These are phyloP conservation scores for Aphanomyces invadans DNA, from an alignment of 352 stramenopile species.

Conservation along the genomic window DNA sequence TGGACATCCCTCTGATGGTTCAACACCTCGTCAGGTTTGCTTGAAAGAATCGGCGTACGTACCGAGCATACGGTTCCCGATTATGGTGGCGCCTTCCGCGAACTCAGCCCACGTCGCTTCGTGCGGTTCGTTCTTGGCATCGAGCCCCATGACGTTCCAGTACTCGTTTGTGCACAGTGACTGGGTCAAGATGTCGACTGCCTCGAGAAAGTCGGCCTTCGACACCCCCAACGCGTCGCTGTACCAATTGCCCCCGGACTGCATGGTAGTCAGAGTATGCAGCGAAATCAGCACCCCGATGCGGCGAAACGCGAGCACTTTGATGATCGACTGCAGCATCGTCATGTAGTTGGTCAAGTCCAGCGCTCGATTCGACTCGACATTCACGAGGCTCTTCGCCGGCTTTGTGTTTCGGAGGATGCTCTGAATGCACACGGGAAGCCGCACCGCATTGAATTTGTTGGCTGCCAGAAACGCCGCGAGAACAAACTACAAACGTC, in stretches of 20 bases:
- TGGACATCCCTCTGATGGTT: slow-evolving; percentile 33
- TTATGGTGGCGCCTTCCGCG: slow-evolving; percentile 39
- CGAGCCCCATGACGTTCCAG: slow-evolving; percentile 63
- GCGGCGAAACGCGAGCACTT: slow-evolving; percentile 46
- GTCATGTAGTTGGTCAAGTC: slow-evolving; percentile 58
- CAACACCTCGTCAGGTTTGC: background rate
- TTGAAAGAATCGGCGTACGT: too few species aligned
- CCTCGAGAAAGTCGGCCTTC: slow-evolving; percentile 45
- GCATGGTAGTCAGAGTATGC: slow-evolving; percentile 43
- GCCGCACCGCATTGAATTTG: slow-evolving; percentile 63
- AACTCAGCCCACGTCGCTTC: slow-evolving; percentile 41
- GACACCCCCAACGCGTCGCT: slow-evolving; percentile 37
- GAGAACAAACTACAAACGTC: slow-evolving; percentile 39
- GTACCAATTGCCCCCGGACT: slow-evolving; percentile 52
- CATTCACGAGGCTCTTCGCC: slow-evolving; percentile 45
- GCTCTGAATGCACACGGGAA: slow-evolving; percentile 47
- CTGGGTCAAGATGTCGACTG: slow-evolving; percentile 45
- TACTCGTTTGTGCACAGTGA: slow-evolving; percentile 46
- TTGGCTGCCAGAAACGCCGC: slow-evolving; percentile 50
- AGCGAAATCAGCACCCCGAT: slow-evolving; percentile 62
- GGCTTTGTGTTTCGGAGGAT: slow-evolving; percentile 38
- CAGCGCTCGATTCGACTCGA: slow-evolving; percentile 57
- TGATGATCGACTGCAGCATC: slow-evolving; percentile 44
- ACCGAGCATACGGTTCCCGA: slow-evolving; percentile 54
- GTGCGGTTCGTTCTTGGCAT: slow-evolving; percentile 64